phyloP scores from a whole-genome alignment of 305 asterid genomes.

The Ilex paraguariensis region DNA sequence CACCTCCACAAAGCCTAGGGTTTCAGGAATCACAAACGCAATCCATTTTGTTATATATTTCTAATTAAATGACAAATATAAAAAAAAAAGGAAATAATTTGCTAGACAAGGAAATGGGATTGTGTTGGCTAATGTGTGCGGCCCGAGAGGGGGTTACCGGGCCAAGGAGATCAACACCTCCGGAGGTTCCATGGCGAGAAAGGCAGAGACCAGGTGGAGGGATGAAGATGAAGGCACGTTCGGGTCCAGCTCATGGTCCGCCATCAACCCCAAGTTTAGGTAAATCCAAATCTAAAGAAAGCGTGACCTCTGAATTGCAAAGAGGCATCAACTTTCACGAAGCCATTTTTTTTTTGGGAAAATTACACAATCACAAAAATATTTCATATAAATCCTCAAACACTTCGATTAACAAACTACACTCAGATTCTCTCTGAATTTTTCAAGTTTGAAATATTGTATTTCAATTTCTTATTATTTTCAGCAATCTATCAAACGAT shows the following conservation, averaged over 20 bases:
- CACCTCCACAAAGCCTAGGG: slow-evolving; percentile 67
- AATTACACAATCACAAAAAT: too few relatives aligned
- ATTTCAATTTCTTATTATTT: too few relatives aligned
- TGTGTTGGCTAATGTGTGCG: slow-evolving; percentile 4
- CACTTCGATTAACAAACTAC: too few relatives aligned
- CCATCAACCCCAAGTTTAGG: slow-evolving; percentile 3
- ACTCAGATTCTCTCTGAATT: too few relatives aligned
- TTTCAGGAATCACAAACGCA: neutral
- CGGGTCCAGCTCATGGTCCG: slow-evolving; percentile 26
- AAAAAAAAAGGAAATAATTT: neutral
- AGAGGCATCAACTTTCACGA: too few relatives aligned
- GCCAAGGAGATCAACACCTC: slow-evolving; percentile 61
- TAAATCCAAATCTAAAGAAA: too few relatives aligned
- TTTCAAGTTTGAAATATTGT: too few relatives aligned
- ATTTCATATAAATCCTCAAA: too few relatives aligned
- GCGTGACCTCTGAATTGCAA: too few relatives aligned
- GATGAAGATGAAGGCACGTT: slow-evolving; percentile 29
- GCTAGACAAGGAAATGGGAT: neutral
- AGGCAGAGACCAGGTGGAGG: slow-evolving; percentile 57
- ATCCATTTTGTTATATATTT: too few relatives aligned
- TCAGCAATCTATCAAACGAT: too few relatives aligned
- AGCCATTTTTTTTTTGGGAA: too few relatives aligned
- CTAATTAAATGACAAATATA: neutral
- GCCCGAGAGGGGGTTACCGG: slow-evolving; percentile 34
- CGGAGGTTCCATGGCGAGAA: slow-evolving; percentile 71